Percentiles rank a stretch among this genome's conserved stretches.
phyloP scores from a whole-genome alignment of 805 yeast genomes.

The Candida ponderosae region DNA sequence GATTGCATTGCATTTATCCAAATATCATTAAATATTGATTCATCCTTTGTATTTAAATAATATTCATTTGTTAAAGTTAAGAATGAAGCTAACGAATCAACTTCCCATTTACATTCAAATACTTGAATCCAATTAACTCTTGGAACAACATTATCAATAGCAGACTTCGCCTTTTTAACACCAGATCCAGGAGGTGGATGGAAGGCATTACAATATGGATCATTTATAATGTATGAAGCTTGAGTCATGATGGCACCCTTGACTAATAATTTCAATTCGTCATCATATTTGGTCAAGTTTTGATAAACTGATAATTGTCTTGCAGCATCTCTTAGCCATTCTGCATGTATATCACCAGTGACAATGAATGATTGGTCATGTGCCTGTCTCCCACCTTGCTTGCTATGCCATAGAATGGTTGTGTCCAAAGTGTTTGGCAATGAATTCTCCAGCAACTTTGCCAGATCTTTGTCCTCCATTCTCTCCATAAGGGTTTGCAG shows the following conservation, averaged over 20 bases:
- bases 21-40: constrained; percentile 28
- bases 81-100: constrained; percentile 81
- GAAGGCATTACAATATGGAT: constrained; percentile 88
- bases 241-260: constrained; percentile 80
- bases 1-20: constrained; percentile 58
- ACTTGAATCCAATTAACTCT: constrained; percentile 61
- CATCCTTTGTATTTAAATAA: constrained; percentile 44
- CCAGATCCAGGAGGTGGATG: constrained; percentile 60
- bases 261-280: constrained; percentile 40
- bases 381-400: constrained; percentile 4
- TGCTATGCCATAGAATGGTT: constrained; percentile 64
- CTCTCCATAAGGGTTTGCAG: constrained; percentile 42
- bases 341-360: constrained; percentile 91
- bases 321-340: constrained; percentile 86
- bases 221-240: constrained; percentile 47
- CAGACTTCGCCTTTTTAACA: constrained; percentile 40
- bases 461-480: constrained; percentile 57
- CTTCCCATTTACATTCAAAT: constrained; percentile 86
- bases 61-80: constrained; percentile 69
- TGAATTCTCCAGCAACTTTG: constrained; percentile 70
- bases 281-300: constrained; percentile 47
- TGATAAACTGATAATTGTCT: constrained; percentile 75
- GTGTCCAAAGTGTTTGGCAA: constrained; percentile 87
- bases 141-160: constrained; percentile 62
- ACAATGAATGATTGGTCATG: constrained; percentile 66